phyloP scores from a whole-genome alignment of 176 grass and related monocot species.

The barley (Hordeum vulgare) region DNA sequence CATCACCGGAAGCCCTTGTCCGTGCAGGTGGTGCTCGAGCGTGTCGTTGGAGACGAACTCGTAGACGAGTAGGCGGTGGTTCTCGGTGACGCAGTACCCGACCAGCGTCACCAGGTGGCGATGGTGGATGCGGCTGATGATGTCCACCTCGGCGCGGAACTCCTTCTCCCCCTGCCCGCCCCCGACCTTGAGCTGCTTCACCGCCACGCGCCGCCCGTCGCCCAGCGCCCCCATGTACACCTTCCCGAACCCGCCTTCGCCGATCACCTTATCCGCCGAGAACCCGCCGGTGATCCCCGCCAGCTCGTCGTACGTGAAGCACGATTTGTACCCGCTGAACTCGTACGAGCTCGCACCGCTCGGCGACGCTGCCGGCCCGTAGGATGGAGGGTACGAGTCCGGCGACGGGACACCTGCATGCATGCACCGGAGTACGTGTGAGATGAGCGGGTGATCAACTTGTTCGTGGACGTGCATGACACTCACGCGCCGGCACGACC shows the following conservation, averaged over 20 bases:
- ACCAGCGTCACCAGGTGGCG: constrained; percentile 73
- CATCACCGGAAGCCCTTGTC: constrained; percentile 40
- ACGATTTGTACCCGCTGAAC: constrained; percentile 31
- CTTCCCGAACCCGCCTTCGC: constrained; percentile 65
- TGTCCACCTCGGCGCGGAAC: constrained; percentile 72
- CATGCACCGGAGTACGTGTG: not conserved
- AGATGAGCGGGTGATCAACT: not conserved
- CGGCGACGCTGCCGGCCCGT: not conserved
- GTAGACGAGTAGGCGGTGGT: constrained; percentile 68
- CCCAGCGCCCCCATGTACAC: constrained; percentile 47
- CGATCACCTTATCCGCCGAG: constrained; percentile 37
- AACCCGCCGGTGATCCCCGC: constrained; percentile 42
- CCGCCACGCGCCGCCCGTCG: constrained; percentile 65
- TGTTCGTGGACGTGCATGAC: not conserved
- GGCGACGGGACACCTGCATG: not conserved
- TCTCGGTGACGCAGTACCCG: constrained; percentile 62
- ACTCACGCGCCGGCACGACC: constrained; percentile 32
- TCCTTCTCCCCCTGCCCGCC: constrained; percentile 64
- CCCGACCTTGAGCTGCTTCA: constrained; percentile 76
- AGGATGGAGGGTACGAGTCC: constrained; percentile 23
- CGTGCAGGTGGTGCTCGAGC: constrained; percentile 71
- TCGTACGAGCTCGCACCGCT: constrained; percentile 33
- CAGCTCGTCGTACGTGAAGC: constrained; percentile 64
- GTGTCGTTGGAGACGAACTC: constrained; percentile 75
- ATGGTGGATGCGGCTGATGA: constrained; percentile 91